Base-by-base conservation (phyloP, 176 grass and related monocot genomes). In the Echinochloa phyllopogon region DNA sequence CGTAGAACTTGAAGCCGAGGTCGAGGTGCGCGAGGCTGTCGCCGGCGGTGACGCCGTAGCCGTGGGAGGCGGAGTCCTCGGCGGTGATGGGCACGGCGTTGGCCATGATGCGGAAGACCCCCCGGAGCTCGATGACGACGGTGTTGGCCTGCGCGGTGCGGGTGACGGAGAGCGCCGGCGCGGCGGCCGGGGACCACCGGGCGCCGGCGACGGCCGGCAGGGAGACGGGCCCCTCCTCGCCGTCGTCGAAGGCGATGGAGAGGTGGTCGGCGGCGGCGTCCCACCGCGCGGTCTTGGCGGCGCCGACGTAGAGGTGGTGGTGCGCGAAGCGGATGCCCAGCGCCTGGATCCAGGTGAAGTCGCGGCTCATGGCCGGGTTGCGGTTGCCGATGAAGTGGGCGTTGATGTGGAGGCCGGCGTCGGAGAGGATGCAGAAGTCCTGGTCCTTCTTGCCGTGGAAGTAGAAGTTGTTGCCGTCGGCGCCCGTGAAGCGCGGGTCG, bases 291-390 rank as follows among this genome's bases (percentile, higher is more conserved):
- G 73, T 49, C 17, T 3, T 69, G 57, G 59, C 11, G 7, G 78
- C 87, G 73, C 78, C 73, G 29, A 95, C 13, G 85, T 61, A 76
- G 77, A 95, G 82, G 71, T 36, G 44, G 85, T 95, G 93, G 68
- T 83, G 64, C 8, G 62, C 77, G 79, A 92, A 88, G 39, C 69
- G 72, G 24, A 95, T 12, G 13, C 85, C 87, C 6, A 95, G 65
- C 0, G 85, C 87, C 52, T 94, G 90, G 76, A 94, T 90, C 92
- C 89, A 94, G 40, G 89, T 89, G 92, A 94, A 94, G 87, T 92
- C 89, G 16, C 84, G 83, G 42, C 8, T 72, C 9, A 83, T 82
- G 14, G 62, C 24, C 0, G 77, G 18, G 87, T 92, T 87, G 51
- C 29, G 89, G 55, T 87, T 92, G 29, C 89, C 92, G 82, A 94